phyloP scores from a whole-genome alignment of 805 yeast genomes.

The Candida quercuum region DNA sequence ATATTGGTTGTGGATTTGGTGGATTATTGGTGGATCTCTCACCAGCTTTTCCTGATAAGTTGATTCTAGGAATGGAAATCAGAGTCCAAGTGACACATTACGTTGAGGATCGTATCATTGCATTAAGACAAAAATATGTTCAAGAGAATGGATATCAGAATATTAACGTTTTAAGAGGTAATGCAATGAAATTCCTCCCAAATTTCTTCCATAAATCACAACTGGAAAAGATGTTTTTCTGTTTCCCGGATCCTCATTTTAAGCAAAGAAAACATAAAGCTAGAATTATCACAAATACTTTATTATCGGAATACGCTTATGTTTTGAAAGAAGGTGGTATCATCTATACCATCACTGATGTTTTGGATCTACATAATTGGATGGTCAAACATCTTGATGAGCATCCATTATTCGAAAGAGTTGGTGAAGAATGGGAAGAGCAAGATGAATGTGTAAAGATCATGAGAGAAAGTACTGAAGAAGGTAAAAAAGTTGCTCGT shows the following conservation, averaged over 20 bases:
- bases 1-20: constrained; percentile 97
- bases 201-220: constrained; percentile 85
- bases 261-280: constrained; percentile 97
- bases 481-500: constrained; percentile 93
- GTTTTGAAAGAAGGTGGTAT: constrained; percentile 83
- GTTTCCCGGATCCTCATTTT: constrained; percentile 99
- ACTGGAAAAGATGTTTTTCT: constrained; percentile 87
- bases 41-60: constrained; percentile 64
- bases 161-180: constrained; percentile 86
- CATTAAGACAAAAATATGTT: constrained; percentile 52
- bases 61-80: constrained; percentile 94
- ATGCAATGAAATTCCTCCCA: constrained; percentile 96
- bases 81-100: constrained; percentile 96
- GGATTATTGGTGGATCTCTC: constrained; percentile 81
- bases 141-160: constrained; percentile 58
- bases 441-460: constrained; percentile 76
- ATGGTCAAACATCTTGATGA: constrained; percentile 88
- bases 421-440: constrained; percentile 72
- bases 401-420: constrained; percentile 87
- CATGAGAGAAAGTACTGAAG: constrained; percentile 94
- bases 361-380: constrained; percentile 89
- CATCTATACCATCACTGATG: constrained; percentile 93
- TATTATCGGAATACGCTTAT: constrained; percentile 88
- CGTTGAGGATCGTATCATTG: constrained; percentile 91
- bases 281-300: constrained; percentile 85